Conservation (phyloP, 2,329 filamentous ascomycete genomes). For the Aaosphaeria arxii region DNA sequence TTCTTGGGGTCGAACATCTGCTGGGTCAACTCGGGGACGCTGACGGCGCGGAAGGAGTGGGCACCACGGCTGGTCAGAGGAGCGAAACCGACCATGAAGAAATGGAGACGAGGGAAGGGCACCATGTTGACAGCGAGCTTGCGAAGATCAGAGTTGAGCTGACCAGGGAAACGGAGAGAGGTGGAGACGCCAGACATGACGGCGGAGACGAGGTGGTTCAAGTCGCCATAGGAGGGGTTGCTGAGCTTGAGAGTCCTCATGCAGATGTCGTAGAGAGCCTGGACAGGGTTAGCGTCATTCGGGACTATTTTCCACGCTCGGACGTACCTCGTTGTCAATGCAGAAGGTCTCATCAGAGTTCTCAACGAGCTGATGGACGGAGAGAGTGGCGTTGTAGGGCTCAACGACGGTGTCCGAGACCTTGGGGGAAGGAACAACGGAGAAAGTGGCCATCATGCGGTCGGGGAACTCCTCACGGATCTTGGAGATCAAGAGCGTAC, state of each 20-base stretch:
- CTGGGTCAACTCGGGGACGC: conserved; percentile 96
- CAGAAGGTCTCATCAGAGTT: conserved; percentile 99
- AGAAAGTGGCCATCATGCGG: conserved; percentile 99
- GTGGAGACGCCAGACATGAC: conserved; percentile 99
- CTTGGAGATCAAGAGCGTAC: conserved; percentile 99
- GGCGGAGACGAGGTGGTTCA: conserved; percentile 98
- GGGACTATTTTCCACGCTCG: neutral
- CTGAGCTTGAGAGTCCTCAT: conserved; percentile 99
- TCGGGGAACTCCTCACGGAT: conserved; percentile 99
- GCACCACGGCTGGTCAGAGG: conserved; percentile 91
- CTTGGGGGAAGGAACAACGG: conserved; percentile 97
- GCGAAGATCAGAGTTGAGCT: conserved; percentile 99
- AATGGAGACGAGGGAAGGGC: conserved; percentile 99
- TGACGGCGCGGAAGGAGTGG: conserved; percentile 95
- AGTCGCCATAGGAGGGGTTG: conserved; percentile 97
- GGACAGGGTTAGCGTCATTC: conserved; percentile 8
- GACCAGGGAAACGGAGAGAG: conserved; percentile 97
- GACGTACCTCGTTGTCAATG: conserved; percentile 88
- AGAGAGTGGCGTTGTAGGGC: conserved; percentile 99
- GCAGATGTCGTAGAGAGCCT: conserved; percentile 99
- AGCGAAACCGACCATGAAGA: conserved; percentile 99
- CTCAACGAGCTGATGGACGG: conserved; percentile 98
- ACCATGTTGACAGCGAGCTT: conserved; percentile 99
- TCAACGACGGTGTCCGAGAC: conserved; percentile 99
- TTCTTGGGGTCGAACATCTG: conserved; percentile 99